Evolutionary conservation across 208 protist genomes (phyloP), one percentile per base, ranked within the genome.

Genomic region (Leptomonas seymouri): DNA sequence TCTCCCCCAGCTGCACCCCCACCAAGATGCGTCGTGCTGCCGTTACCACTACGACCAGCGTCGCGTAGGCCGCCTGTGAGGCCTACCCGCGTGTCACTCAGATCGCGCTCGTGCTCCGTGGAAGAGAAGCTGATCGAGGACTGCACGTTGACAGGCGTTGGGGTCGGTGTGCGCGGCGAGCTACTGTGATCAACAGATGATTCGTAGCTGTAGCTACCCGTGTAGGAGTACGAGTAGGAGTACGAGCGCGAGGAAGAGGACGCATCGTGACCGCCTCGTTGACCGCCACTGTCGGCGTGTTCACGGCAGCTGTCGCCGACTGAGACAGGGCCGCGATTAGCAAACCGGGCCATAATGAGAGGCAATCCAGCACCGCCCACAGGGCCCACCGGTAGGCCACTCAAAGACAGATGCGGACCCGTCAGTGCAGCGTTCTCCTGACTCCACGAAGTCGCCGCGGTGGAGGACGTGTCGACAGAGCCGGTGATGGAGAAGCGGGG

Each of bases 281-380:
- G 20, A 18, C 67, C 8, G 28, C 20, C 0, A 20, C 11, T 20
- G 2, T 31, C 48, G 48, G n/a, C 45, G 53, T 49, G 4, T 25
- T 48, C 46, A 36, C 44, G 44, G 28, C 21, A 36, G 45, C 50
- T 34, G 27, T 15, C 59, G 48, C 42, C 61, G 3, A 39, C 25
- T 14, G 61, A 67, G 27, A 44, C 57, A 25, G 42, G 42, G 34
- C 62, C 34, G 34, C 46, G 55, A 31, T 36, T 49, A 3, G 34
- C 70, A n/a, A 76, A 76, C 27, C 51, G 44, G 16, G 70, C 70
- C 70, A 76, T 76, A 16, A 54, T 23, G 21, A 76, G 49, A 34
- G 55, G 55, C 8, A 18, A 50, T 55, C 59, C 42, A 0, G 36
- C 62, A 16, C 42, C 20, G 12, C 56, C 23, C 2, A 39, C 7